These are phyloP conservation scores for Quaeritorhiza haematococci DNA, from an alignment of 371 early-diverging fungal species.

Conservation along the genomic window DNA sequence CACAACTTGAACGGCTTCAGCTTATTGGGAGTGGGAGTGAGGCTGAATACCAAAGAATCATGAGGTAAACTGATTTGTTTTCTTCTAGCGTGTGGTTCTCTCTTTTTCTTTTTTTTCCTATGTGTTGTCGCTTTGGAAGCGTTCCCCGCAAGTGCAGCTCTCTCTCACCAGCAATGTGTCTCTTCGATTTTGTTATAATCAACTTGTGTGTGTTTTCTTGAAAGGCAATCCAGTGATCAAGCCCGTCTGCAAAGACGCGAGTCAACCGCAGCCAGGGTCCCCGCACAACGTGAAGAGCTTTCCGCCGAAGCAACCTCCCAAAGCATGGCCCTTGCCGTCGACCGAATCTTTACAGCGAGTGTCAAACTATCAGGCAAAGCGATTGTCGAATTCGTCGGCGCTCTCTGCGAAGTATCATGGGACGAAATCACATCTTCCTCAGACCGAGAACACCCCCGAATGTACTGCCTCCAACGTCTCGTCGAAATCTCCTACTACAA, in stretches of 20 bases:
- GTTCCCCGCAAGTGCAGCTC: not conserved
- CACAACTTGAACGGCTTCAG: slow-evolving; percentile 71
- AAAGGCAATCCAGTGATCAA: not conserved
- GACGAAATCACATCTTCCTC: slow-evolving; percentile 72
- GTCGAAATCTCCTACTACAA: slow-evolving; percentile 95
- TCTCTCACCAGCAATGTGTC: not conserved
- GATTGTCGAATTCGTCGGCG: slow-evolving; percentile 85
- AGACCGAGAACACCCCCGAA: slow-evolving; percentile 51
- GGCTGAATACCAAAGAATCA: not conserved
- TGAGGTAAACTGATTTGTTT: no score
- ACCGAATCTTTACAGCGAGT: slow-evolving; percentile 73
- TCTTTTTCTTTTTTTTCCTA: no score
- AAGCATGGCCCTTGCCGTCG: slow-evolving; percentile 67
- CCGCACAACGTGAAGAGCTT: slow-evolving; percentile 30
- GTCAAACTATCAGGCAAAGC: slow-evolving; percentile 49
- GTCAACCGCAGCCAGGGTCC: not conserved
- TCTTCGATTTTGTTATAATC: no score
- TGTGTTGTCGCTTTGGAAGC: no score
- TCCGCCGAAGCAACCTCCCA: slow-evolving; percentile 53
- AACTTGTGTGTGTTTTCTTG: not conserved
- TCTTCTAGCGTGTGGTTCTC: no score
- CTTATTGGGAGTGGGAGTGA: slow-evolving; percentile 17
- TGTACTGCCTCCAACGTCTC: slow-evolving; percentile 87
- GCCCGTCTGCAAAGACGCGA: slow-evolving; percentile 13
- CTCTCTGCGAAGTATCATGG: slow-evolving; percentile 81